Conservation (phyloP, 768 basidiomycete species). For the Lactifluus hygrophoroides region DNA sequence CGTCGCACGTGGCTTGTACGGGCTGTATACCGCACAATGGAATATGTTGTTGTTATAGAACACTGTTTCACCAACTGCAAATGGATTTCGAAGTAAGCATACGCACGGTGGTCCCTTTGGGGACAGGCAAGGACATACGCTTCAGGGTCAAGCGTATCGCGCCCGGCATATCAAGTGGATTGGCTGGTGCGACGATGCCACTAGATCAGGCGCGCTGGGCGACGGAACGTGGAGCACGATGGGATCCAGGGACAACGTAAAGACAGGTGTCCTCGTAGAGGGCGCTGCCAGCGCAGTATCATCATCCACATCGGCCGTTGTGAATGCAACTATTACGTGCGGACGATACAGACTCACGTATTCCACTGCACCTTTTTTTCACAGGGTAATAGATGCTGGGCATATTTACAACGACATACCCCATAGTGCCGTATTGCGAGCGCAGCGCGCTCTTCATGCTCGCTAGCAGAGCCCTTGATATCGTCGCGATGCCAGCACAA, state of each 20-base stretch:
- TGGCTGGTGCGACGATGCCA: conserved; percentile 39
- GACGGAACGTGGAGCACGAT: conserved; percentile 45
- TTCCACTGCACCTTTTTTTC: conserved; percentile 78
- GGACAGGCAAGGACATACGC: conserved; percentile 31
- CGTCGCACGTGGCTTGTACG: conserved; percentile 44
- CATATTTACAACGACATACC: conserved; percentile 32
- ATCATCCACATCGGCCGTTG: not conserved
- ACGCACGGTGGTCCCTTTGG: not conserved
- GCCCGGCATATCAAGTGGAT: conserved; percentile 67
- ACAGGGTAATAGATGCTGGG: no score
- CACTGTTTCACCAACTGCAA: conserved; percentile 59
- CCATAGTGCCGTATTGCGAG: conserved; percentile 57
- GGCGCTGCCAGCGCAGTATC: conserved; percentile 38
- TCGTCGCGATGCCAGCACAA: conserved; percentile 82
- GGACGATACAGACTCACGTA: conserved; percentile 38
- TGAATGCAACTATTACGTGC: no score
- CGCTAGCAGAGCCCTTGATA: conserved; percentile 46
- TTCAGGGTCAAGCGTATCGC: conserved; percentile 45
- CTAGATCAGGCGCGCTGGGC: conserved; percentile 51
- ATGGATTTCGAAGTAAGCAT: not conserved
- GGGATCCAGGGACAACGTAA: conserved; percentile 62
- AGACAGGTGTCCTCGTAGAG: conserved; percentile 62
- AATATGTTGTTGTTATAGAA: conserved; percentile 78
- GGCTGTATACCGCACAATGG: conserved; percentile 60
- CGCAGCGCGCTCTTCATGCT: conserved; percentile 51